Percentiles rank a stretch among this genome's conserved stretches.
Conservation (phyloP, 2,329 filamentous ascomycete species). For the Hirsutella minnesotensis region DNA sequence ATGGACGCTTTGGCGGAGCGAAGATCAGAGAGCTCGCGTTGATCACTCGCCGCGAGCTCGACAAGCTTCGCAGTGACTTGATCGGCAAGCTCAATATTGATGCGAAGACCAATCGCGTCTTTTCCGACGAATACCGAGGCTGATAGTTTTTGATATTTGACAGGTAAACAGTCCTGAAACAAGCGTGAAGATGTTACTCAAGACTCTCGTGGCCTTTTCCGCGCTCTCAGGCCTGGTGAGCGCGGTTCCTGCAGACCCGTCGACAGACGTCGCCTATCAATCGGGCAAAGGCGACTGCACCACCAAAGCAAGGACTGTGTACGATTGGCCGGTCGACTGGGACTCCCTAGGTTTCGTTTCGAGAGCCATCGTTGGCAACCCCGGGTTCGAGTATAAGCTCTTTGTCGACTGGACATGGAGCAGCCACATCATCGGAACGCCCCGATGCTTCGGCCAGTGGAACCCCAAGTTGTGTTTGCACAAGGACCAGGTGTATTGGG, state of each 20-base stretch:
- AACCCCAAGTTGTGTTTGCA: conserved; percentile 6
- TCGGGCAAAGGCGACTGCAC: neutral
- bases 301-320: neutral
- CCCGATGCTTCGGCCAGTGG: conserved; percentile 6
- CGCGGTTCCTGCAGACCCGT: neutral
- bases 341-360: conserved; percentile 7
- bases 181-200: neutral
- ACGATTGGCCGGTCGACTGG: conserved; percentile 7
- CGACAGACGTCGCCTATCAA: neutral
- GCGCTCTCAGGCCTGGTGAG: conserved; percentile 1
- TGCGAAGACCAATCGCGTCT: too few relatives aligned
- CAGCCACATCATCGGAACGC: conserved; percentile 7
- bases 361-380: conserved; percentile 5
- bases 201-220: neutral
- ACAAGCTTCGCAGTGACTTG: too few relatives aligned
- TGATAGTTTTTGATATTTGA: too few relatives aligned
- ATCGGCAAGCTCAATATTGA: too few relatives aligned
- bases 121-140: too few relatives aligned
- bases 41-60: too few relatives aligned
- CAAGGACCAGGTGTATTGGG: conserved; percentile 4
- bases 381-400: conserved; percentile 5
- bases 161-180: neutral
- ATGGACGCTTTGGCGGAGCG: too few relatives aligned
- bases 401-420: conserved; percentile 12
- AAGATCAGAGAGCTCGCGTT: too few relatives aligned